phyloP scores from a whole-genome alignment of 1,284 basidiomycete species.

The Sutorius eximius region DNA sequence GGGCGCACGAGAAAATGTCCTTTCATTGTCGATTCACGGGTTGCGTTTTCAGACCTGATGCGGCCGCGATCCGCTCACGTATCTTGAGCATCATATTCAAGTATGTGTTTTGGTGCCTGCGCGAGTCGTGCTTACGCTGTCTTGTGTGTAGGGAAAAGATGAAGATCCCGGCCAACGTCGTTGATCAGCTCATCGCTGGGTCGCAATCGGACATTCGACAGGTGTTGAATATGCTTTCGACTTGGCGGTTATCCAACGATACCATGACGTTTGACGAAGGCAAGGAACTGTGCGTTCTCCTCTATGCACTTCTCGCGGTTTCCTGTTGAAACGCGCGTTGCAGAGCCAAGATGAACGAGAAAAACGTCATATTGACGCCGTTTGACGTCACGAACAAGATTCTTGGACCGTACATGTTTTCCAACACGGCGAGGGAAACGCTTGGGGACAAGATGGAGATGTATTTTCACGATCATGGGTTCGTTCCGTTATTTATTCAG shows the following conservation, averaged over 20 bases:
- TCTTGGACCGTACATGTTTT: conserved; percentile 88
- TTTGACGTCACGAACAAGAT: conserved; percentile 87
- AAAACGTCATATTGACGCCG: conserved; percentile 87
- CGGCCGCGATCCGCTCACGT: conserved; percentile 74
- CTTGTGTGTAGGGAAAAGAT: conserved; percentile 75
- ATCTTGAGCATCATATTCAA: conserved; percentile 89
- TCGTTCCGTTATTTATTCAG: conserved; percentile 94
- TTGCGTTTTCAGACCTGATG: conserved; percentile 61
- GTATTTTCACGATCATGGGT: conserved; percentile 95
- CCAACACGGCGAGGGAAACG: conserved; percentile 75
- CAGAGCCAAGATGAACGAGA: conserved; percentile 89
- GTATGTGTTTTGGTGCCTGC: conserved; percentile 42
- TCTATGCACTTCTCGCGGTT: not conserved
- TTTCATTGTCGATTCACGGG: conserved; percentile 6
- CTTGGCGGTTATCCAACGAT: conserved; percentile 81
- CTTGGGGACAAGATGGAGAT: conserved; percentile 92
- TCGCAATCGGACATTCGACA: conserved; percentile 95
- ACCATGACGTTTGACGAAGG: conserved; percentile 90
- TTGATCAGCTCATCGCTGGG: conserved; percentile 89
- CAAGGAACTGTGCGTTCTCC: conserved; percentile 72
- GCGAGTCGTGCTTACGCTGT: not conserved
- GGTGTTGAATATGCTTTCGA: conserved; percentile 97
- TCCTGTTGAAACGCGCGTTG: not conserved
- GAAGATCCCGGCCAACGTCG: conserved; percentile 85
- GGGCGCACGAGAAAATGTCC: conserved; percentile 15